A percentile compares a stretch with the other conserved stretches of the same genome.
These are phyloP conservation scores for Dactylorhiza incarnata DNA, from an alignment of 106 monocot genomes.

Conservation along the genomic window DNA sequence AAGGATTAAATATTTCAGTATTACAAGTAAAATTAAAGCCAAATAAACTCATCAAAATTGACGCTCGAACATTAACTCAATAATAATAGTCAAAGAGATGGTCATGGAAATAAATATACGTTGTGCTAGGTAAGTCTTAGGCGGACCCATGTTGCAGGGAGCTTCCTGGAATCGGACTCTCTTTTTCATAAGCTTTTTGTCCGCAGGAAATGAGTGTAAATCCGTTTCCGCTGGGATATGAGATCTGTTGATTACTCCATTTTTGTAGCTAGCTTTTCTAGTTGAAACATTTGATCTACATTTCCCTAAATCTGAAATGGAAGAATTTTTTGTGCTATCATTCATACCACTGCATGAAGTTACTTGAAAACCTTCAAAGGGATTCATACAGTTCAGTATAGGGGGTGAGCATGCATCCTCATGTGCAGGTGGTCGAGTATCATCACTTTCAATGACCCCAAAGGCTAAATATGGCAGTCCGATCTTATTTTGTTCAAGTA, in stretches of 20 bases:
- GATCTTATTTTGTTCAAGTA: slow-evolving; percentile 5
- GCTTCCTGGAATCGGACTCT: slow-evolving; percentile 54
- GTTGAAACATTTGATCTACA: slow-evolving; percentile 1
- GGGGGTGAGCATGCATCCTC: slow-evolving; percentile 18
- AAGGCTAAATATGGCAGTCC: not conserved
- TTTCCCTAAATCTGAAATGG: slow-evolving; percentile 8
- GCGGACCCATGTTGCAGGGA: slow-evolving; percentile 9
- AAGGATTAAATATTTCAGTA: not conserved
- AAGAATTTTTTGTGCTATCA: slow-evolving; percentile 6
- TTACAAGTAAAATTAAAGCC: not conserved
- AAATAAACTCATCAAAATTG: not conserved
- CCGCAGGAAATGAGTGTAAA: slow-evolving; percentile 9
- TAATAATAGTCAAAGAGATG: not conserved
- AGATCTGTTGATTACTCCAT: slow-evolving; percentile 1
- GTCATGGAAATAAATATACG: slow-evolving; percentile 12
- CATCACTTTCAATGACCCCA: slow-evolving; percentile 10
- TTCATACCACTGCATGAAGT: slow-evolving; percentile 7
- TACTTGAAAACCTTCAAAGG: slow-evolving; percentile 17
- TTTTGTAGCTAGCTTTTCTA: not conserved
- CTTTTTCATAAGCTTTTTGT: slow-evolving; percentile 21
- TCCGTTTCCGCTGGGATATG: not conserved
- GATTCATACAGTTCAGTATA: slow-evolving; percentile 20
- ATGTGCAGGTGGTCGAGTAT: not conserved
- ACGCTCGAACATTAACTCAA: not conserved
- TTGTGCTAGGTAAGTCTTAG: slow-evolving; percentile 7